Evolutionary conservation across 371 early-diverging fungal genomes (phyloP).

Genomic region (Apophysomyces ossiformis): DNA sequence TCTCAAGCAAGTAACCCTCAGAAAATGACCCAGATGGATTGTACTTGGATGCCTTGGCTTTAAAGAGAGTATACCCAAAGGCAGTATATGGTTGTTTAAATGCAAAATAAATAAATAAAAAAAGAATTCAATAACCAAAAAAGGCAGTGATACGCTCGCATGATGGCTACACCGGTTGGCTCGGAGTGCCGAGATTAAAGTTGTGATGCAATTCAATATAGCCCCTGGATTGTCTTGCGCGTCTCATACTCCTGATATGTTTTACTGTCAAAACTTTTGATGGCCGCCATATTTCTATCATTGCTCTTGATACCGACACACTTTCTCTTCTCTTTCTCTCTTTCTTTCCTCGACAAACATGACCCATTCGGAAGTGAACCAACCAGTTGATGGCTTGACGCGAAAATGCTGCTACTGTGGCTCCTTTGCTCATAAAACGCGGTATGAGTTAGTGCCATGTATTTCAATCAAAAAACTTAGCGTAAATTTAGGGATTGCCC

Average conservation of each 20-base stretch:
- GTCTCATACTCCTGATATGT: background rate
- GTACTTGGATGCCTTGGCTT: conserved; percentile 83
- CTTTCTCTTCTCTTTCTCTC: background rate
- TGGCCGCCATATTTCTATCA: no score
- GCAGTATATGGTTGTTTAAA: no score
- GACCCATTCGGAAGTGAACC: background rate
- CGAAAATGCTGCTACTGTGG: background rate
- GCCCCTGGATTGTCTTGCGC: background rate
- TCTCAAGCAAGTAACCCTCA: conserved; percentile 90
- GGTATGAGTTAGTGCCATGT: background rate
- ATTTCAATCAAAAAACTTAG: background rate
- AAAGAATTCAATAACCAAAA: background rate
- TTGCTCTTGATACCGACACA: background rate
- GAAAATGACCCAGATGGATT: conserved; percentile 93
- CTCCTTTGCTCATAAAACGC: background rate
- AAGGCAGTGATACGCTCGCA: background rate
- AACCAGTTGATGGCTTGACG: background rate
- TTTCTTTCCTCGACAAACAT: background rate
- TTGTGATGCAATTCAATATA: background rate
- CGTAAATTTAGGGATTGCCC: background rate
- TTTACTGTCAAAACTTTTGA: background rate
- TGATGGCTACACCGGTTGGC: no score
- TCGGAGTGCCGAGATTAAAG: background rate
- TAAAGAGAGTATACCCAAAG: conserved; percentile 28
- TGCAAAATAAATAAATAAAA: no score